Evolutionary conservation across 202 grass and related monocot genomes (phyloP).

Genomic region (Bolboschoenoplectus hybrid): DNA sequence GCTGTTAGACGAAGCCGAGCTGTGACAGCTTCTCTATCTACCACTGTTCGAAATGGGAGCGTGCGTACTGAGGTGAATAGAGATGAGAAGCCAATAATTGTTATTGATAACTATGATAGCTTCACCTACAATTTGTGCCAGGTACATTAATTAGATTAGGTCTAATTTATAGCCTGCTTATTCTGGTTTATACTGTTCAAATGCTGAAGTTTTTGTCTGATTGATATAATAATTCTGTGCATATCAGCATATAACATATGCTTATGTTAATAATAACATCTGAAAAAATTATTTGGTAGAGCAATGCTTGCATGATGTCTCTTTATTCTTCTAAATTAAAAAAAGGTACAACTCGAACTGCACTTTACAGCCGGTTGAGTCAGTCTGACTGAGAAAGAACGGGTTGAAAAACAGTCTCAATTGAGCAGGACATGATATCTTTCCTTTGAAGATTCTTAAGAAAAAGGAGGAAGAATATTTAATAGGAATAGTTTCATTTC

Average conservation of each 20-base stretch:
- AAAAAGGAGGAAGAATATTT: not conserved
- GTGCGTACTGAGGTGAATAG: not conserved
- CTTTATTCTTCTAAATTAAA: not conserved
- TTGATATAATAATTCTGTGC: constrained; percentile 20
- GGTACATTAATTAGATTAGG: constrained; percentile 46
- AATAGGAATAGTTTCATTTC: not conserved
- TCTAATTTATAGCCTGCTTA: not conserved
- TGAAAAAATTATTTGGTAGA: not conserved
- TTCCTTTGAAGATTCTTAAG: not conserved
- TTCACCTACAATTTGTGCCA: constrained; percentile 97
- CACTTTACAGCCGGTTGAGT: not conserved
- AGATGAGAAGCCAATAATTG: constrained; percentile 70
- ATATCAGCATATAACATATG: not conserved
- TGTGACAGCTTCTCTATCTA: constrained; percentile 22
- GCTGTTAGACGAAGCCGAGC: not conserved
- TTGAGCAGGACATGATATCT: not conserved
- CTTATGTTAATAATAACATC: not conserved
- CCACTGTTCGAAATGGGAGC: constrained; percentile 1
- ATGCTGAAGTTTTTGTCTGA: not conserved
- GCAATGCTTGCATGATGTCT: not conserved
- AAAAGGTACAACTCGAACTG: not conserved
- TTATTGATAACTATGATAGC: constrained; percentile 96
- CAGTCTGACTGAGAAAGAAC: not conserved
- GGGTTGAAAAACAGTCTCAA: not conserved
- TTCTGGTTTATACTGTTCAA: not conserved